Conservation (phyloP, 257 asterid genomes). For the Linderniella brevidens region DNA sequence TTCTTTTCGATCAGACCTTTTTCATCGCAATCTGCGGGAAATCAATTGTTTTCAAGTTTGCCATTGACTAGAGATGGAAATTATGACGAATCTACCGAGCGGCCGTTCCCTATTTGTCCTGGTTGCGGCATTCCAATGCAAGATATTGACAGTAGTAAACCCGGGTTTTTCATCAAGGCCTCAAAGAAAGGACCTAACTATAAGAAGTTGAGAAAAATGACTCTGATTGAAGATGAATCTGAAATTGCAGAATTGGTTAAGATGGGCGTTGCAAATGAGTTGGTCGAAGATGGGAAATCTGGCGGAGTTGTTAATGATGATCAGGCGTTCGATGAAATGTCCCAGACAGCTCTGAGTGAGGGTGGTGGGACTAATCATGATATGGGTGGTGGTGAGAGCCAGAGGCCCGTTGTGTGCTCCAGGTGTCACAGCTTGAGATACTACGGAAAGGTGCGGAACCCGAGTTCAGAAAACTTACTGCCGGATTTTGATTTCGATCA, state of each 20-base stretch:
- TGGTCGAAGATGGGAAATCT: conserved; percentile 13
- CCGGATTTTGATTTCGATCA: conserved; percentile 86
- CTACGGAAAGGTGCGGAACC: conserved; percentile 52
- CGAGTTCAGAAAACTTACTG: conserved; percentile 49
- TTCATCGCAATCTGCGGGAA: conserved; percentile 23
- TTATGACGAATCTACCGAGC: conserved; percentile 32
- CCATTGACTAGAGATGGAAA: conserved; percentile 60
- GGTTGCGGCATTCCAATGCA: conserved; percentile 87
- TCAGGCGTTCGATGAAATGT: conserved; percentile 18
- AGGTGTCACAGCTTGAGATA: conserved; percentile 78
- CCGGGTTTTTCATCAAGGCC: conserved; percentile 42
- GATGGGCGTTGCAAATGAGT: conserved; percentile 39
- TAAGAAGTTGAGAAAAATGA: conserved; percentile 34
- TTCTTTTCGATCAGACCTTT: conserved; percentile 21
- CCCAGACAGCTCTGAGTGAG: conserved; percentile 9
- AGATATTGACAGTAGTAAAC: conserved; percentile 46
- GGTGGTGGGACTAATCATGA: conserved; percentile 10
- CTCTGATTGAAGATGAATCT: conserved; percentile 36
- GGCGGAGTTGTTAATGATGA: conserved; percentile 12
- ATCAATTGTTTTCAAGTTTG: conserved; percentile 11
- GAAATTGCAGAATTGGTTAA: conserved; percentile 48
- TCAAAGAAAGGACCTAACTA: conserved; percentile 26
- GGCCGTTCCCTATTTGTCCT: conserved; percentile 36
- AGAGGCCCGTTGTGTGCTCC: conserved; percentile 53
- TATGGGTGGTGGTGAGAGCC: conserved; percentile 8